Percentiles rank a stretch among this genome's conserved stretches.
Evolutionary conservation across 495 filamentous ascomycete species (phyloP).

Genomic region (Hyaloscypha hepaticicola): DNA sequence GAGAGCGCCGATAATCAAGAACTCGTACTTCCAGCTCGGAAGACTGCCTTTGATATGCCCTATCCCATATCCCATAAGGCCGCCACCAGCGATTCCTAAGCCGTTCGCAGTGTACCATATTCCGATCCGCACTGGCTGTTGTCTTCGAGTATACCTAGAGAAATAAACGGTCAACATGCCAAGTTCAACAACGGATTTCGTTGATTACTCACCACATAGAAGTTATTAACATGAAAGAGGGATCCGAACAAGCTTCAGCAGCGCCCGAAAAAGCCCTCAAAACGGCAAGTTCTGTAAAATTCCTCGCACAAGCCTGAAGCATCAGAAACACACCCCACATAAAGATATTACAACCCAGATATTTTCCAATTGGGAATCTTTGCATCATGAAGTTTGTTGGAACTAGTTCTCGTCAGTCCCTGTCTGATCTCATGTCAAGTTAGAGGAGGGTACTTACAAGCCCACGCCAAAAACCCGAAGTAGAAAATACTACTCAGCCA

Average conservation of each 20-base stretch:
- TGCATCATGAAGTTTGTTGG: slow-evolving; percentile 46
- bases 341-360: slow-evolving; percentile 57
- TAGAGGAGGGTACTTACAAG: slow-evolving; percentile 2
- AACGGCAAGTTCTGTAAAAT: slow-evolving; percentile 47
- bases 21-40: slow-evolving; percentile 41
- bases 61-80: slow-evolving; percentile 16
- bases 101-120: slow-evolving; percentile 65
- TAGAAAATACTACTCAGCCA: slow-evolving; percentile 62
- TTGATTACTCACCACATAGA: slow-evolving; percentile 46
- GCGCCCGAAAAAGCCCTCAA: slow-evolving; percentile 61
- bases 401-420: background rate
- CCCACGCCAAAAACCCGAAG: slow-evolving; percentile 55
- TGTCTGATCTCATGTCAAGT: background rate
- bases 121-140: slow-evolving; percentile 50
- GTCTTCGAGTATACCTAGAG: slow-evolving; percentile 49
- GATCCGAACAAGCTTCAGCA: slow-evolving; percentile 60
- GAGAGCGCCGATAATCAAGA: slow-evolving; percentile 53
- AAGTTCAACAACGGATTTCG: no score
- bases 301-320: slow-evolving; percentile 36
- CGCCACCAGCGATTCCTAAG: slow-evolving; percentile 42
- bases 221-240: slow-evolving; percentile 60
- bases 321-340: slow-evolving; percentile 50
- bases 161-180: no score
- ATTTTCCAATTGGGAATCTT: slow-evolving; percentile 57
- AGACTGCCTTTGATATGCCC: slow-evolving; percentile 28